Base-by-base conservation (phyloP, 164 flowering plant genomes). In the Tetracentron sinense region DNA sequence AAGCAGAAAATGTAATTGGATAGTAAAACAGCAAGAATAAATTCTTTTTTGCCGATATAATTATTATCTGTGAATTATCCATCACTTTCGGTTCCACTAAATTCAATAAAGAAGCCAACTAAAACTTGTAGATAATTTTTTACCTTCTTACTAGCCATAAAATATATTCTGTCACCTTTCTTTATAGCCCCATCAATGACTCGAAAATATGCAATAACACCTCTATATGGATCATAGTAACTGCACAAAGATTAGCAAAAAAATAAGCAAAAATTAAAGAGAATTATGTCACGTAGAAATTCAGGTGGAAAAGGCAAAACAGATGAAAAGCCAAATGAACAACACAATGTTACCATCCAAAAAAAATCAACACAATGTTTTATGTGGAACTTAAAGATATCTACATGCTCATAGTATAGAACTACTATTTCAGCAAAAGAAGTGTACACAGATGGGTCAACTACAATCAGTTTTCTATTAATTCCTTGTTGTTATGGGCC, bases 71-170 rank as follows among this genome's bases (percentile, higher is more conserved):
- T n/a, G n/a, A n/a, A n/a, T n/a, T n/a, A n/a, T n/a, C n/a, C n/a
- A 33, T 11, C 21, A 56, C 26, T 42, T 35, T 42, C 33, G 11
- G 2, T 14, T 19, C 14, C 19, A 54, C 7, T 20, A 27, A 47
- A 29, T 44, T 49, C 33, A 29, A 29, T 16, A 14, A 19, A 60
- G 22, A 21, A 22, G 53, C 5, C 35, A 28, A 51, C 30, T 30
- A 27, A 17, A n/a, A 23, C 20, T 50, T 52, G 49, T 12, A 38
- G 44, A 21, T 30, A 60, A 19, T 15, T 51, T 42, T 54, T 64
- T 64, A 90, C 98, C 98, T 94, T 94, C 50, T 61, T 71, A 73
- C 98, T 94, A 6, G 96, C 97, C 98, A 94, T 90, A 62, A 94
- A 94, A 69, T 74, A 74, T 55, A 94, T 78, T 54, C 85, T 70